Percentiles rank a stretch among this genome's conserved stretches.
These are phyloP conservation scores for Leccinum ochraceum DNA, from an alignment of 768 basidiomycete species.

Conservation along the genomic window DNA sequence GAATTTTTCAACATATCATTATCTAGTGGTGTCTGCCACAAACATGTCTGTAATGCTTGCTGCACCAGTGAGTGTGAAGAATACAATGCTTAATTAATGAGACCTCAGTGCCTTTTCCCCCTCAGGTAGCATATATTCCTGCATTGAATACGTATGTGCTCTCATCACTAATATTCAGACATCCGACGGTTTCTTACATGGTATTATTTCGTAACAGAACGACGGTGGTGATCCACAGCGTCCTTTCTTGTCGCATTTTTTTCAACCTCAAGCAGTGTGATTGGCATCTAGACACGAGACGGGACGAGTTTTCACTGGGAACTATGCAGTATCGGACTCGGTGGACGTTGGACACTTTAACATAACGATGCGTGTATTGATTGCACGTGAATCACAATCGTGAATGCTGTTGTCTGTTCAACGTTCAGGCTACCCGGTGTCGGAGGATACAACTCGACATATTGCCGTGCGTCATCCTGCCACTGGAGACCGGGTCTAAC, in stretches of 20 bases:
- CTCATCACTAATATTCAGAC: neutral
- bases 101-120: neutral
- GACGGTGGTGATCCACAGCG: constrained; percentile 29
- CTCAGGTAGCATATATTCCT: constrained; percentile 16
- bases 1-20: neutral
- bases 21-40: constrained; percentile 13
- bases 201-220: constrained; percentile 14
- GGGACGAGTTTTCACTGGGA: constrained; percentile 1
- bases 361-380: neutral
- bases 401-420: no score
- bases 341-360: neutral
- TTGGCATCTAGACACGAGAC: neutral
- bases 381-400: no score
- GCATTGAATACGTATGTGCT: constrained; percentile 25
- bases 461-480: no score
- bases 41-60: constrained; percentile 18
- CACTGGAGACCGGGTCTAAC: no score
- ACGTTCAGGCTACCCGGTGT: no score
- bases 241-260: constrained; percentile 17
- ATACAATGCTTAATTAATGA: neutral
- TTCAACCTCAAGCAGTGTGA: constrained; percentile 20
- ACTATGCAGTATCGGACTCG: constrained; percentile 5
- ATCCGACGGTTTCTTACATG: neutral
- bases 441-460: no score
- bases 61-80: constrained; percentile 21